Conservation (phyloP, 169 alveolate species). For the Plasmodium berghei region DNA sequence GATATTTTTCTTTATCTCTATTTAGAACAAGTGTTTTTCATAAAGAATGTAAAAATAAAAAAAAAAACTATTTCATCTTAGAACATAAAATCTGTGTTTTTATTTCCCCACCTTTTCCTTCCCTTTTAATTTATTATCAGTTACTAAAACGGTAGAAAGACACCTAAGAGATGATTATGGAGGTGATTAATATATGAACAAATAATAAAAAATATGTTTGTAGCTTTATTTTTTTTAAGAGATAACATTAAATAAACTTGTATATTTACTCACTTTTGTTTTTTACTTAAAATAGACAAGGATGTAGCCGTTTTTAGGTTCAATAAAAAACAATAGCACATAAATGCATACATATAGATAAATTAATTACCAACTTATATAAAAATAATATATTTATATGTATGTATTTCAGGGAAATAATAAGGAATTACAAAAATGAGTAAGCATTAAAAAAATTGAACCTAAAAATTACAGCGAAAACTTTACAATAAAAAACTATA, state of each 20-base stretch:
- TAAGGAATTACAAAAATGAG: slow-evolving; percentile 60
- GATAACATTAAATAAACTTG: background rate
- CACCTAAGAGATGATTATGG: slow-evolving; percentile 68
- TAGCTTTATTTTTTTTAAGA: background rate
- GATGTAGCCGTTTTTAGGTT: slow-evolving; percentile 72
- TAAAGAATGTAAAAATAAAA: slow-evolving; percentile 40
- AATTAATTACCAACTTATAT: background rate
- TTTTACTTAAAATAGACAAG: slow-evolving; percentile 20
- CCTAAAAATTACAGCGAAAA: background rate
- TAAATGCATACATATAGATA: too few species aligned
- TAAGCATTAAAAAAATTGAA: slow-evolving; percentile 8
- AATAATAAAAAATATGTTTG: background rate
- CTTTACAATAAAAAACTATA: background rate
- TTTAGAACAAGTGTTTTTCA: slow-evolving; percentile 51
- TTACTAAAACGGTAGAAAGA: slow-evolving; percentile 52
- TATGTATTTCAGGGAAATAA: slow-evolving; percentile 51
- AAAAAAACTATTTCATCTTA: slow-evolving; percentile 1
- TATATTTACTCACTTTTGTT: background rate
- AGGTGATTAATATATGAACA: slow-evolving; percentile 12
- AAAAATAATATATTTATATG: background rate
- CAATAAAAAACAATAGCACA: background rate
- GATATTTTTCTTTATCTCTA: slow-evolving; percentile 25
- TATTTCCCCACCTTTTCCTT: background rate
- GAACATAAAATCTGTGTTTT: background rate
- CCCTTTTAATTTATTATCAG: slow-evolving; percentile 8